These are phyloP conservation scores for Leptographium flavum DNA, from an alignment of 2,329 filamentous ascomycete species.

Conservation along the genomic window DNA sequence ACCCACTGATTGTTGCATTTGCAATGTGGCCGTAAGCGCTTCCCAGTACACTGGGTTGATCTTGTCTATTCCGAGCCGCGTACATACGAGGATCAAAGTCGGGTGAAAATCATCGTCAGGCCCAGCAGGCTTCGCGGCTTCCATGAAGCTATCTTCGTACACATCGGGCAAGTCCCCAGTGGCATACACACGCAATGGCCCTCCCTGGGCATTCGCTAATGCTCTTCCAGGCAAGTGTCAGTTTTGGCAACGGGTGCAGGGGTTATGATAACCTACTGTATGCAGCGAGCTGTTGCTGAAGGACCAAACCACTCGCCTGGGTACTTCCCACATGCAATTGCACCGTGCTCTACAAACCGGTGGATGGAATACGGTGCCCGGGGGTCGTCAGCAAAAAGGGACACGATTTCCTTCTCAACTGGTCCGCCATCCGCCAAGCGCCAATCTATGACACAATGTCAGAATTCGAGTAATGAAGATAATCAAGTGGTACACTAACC, in stretches of 20 bases:
- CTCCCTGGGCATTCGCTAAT: slow-evolving; percentile 51
- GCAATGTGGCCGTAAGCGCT: slow-evolving; percentile 69
- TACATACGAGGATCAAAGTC: slow-evolving; percentile 78
- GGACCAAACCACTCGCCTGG: slow-evolving; percentile 98
- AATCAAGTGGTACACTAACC: no score
- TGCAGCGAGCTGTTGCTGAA: slow-evolving; percentile 88
- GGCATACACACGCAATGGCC: slow-evolving; percentile 66
- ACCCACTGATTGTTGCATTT: slow-evolving; percentile 85
- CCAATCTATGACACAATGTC: slow-evolving; percentile 44
- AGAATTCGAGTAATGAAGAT: background rate
- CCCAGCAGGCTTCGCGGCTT: slow-evolving; percentile 54
- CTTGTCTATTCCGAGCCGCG: slow-evolving; percentile 81
- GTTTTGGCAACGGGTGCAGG: background rate
- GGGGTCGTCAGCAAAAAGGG: slow-evolving; percentile 76
- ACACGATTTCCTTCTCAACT: slow-evolving; percentile 58
- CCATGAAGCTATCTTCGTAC: slow-evolving; percentile 78
- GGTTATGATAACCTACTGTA: slow-evolving; percentile 51
- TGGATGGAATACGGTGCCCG: slow-evolving; percentile 88
- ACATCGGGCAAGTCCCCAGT: slow-evolving; percentile 85
- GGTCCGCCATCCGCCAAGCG: slow-evolving; percentile 42
- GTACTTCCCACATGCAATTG: slow-evolving; percentile 76
- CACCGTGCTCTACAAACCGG: slow-evolving; percentile 81
- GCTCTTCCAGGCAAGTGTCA: slow-evolving; percentile 36
- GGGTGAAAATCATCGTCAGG: slow-evolving; percentile 56
- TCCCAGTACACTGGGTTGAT: slow-evolving; percentile 93